A percentile compares a stretch with the other conserved stretches of the same genome.
These are phyloP conservation scores for Porogramme epimiltina DNA, from an alignment of 1,284 basidiomycete species.

Conservation along the genomic window DNA sequence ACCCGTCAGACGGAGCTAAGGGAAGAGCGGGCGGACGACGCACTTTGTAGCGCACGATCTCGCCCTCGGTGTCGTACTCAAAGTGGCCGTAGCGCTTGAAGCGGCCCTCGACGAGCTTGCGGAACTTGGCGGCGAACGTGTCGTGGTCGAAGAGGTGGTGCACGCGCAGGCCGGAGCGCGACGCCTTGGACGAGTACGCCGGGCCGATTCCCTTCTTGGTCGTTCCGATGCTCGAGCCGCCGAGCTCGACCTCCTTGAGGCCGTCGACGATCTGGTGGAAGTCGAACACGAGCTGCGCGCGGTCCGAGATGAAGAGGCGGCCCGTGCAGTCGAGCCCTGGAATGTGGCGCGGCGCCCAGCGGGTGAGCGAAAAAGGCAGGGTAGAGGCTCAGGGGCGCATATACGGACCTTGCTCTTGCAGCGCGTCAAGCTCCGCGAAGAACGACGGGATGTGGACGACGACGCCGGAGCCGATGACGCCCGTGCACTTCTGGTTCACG, in stretches of 20 bases:
- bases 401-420: conserved; percentile 79
- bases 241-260: conserved; percentile 96
- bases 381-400: neutral
- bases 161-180: conserved; percentile 91
- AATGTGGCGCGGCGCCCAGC: neutral
- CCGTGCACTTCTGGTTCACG: conserved; percentile 86
- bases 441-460: conserved; percentile 96
- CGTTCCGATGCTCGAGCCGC: conserved; percentile 93
- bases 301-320: conserved; percentile 92
- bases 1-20: neutral
- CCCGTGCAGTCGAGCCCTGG: conserved; percentile 89
- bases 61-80: conserved; percentile 97
- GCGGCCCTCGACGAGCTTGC: conserved; percentile 93
- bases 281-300: conserved; percentile 96
- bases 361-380: neutral
- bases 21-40: conserved; percentile 10
- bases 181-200: conserved; percentile 97
- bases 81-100: conserved; percentile 99
- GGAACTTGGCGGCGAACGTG: conserved; percentile 89
- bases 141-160: conserved; percentile 95
- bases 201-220: conserved; percentile 99
- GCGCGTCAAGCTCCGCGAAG: conserved; percentile 89
- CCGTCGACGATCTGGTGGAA: conserved; percentile 99
- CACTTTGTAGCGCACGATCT: conserved; percentile 91
- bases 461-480: conserved; percentile 92